Percentiles rank a stretch among this genome's conserved stretches.
phyloP scores from a whole-genome alignment of 495 filamentous ascomycete genomes.

The Penicillium robsamsonii region DNA sequence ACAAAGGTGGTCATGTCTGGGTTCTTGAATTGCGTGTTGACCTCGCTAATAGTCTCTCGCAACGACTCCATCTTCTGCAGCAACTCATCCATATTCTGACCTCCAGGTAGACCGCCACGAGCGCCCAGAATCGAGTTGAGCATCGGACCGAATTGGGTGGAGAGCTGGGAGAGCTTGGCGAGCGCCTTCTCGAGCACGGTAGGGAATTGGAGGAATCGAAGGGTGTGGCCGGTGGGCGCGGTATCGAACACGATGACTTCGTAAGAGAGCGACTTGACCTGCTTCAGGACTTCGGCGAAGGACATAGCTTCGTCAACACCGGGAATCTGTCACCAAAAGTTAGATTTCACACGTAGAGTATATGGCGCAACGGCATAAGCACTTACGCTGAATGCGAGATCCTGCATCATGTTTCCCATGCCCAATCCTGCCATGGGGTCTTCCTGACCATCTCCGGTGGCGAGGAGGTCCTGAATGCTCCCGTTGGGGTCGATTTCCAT shows the following conservation, averaged over 20 bases:
- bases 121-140: constrained; percentile 87
- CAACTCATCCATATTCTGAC: constrained; percentile 85
- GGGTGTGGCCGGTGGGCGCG: constrained; percentile 96
- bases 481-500: constrained; percentile 99
- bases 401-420: constrained; percentile 73
- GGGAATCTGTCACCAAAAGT: constrained; percentile 65
- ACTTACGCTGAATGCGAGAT: constrained; percentile 66
- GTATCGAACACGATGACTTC: constrained; percentile 99
- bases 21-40: constrained; percentile 98
- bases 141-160: constrained; percentile 91
- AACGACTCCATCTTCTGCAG: constrained; percentile 91
- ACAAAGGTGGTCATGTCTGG: constrained; percentile 95
- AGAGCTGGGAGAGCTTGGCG: constrained; percentile 92
- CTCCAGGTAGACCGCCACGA: constrained; percentile 81
- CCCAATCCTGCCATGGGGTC: constrained; percentile 64
- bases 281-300: constrained; percentile 97
- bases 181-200: constrained; percentile 98
- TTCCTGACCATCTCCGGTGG: constrained; percentile 73
- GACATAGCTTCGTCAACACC: constrained; percentile 99
- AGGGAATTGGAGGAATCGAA: constrained; percentile 98
- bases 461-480: constrained; percentile 91
- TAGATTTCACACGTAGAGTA: constrained; percentile 7
- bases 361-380: constrained; percentile 11
- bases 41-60: constrained; percentile 88
- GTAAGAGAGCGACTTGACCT: constrained; percentile 99